Evolutionary conservation across 2,329 filamentous ascomycete species (phyloP).

Genomic region (Fusarium verticillioides): DNA sequence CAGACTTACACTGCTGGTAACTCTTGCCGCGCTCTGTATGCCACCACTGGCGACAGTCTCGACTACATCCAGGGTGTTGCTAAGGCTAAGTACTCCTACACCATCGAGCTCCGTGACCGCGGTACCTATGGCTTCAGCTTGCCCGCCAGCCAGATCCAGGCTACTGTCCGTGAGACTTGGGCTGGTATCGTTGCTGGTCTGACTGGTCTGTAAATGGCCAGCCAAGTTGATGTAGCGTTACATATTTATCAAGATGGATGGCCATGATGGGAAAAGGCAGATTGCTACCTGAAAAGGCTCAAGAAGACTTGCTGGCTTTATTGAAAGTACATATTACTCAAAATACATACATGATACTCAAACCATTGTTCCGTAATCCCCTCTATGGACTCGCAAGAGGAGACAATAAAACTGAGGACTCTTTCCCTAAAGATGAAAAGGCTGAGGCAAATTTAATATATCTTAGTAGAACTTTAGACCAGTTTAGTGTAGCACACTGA

Average conservation of each 20-base stretch:
- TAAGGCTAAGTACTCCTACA: slow-evolving; percentile 55
- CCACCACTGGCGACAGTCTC: slow-evolving; percentile 59
- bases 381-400: neutral
- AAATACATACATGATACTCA: neutral
- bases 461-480: neutral
- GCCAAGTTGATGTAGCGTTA: fast-evolving
- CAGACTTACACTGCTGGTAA: slow-evolving; percentile 53
- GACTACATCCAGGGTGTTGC: slow-evolving; percentile 59
- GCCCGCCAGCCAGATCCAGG: slow-evolving; percentile 54
- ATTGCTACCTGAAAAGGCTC: neutral
- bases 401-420: neutral
- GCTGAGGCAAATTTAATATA: neutral
- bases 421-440: neutral
- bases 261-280: neutral
- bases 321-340: neutral
- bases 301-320: neutral
- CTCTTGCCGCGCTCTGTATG: slow-evolving; percentile 71
- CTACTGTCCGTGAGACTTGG: slow-evolving; percentile 29
- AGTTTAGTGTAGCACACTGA: neutral
- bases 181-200: slow-evolving; percentile 27
- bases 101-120: slow-evolving; percentile 53
- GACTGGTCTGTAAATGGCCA: neutral
- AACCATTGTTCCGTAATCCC: fast-evolving
- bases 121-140: slow-evolving; percentile 56
- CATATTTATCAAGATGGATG: neutral